phyloP scores from a whole-genome alignment of 371 early-diverging fungal species.

The Apophysomyces trapeziformis region DNA sequence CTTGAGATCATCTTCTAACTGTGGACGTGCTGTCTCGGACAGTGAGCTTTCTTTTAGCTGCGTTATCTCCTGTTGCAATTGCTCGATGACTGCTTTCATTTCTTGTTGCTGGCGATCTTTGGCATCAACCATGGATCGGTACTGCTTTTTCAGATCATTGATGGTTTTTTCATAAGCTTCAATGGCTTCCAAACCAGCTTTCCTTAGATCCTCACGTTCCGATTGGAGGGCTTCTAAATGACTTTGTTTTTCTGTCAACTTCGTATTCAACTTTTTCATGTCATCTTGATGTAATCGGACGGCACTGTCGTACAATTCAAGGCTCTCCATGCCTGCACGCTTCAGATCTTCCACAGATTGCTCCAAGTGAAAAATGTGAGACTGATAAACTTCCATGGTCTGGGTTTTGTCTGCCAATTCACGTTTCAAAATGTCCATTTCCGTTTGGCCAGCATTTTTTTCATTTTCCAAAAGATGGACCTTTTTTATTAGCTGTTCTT shows the following conservation, averaged over 20 bases:
- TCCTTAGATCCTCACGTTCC: conserved; percentile 31
- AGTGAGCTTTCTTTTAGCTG: not conserved
- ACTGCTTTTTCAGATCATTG: not conserved
- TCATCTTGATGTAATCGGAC: conserved; percentile 25
- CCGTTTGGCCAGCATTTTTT: not conserved
- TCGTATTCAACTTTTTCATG: conserved; percentile 23
- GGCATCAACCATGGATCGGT: not conserved
- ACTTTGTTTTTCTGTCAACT: conserved; percentile 18
- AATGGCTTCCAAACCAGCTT: conserved; percentile 22
- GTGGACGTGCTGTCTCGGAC: not conserved
- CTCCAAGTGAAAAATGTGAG: conserved; percentile 19
- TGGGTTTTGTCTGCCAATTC: not conserved
- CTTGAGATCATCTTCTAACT: conserved; percentile 22
- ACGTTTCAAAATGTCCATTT: not conserved
- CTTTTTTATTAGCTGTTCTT: not conserved
- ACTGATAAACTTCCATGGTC: conserved; percentile 24
- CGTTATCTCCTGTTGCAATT: conserved; percentile 11
- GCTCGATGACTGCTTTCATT: not conserved
- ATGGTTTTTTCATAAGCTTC: conserved; percentile 19
- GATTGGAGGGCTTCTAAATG: conserved; percentile 28
- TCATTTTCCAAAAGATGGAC: not conserved
- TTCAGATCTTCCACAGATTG: conserved; percentile 30
- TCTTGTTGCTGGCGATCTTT: not conserved
- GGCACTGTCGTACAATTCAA: conserved; percentile 38
- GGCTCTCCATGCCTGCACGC: conserved; percentile 39